A percentile compares a stretch with the other conserved stretches of the same genome.
Conservation (phyloP, 176 grass and related monocot species). For the Chloris gayana region DNA sequence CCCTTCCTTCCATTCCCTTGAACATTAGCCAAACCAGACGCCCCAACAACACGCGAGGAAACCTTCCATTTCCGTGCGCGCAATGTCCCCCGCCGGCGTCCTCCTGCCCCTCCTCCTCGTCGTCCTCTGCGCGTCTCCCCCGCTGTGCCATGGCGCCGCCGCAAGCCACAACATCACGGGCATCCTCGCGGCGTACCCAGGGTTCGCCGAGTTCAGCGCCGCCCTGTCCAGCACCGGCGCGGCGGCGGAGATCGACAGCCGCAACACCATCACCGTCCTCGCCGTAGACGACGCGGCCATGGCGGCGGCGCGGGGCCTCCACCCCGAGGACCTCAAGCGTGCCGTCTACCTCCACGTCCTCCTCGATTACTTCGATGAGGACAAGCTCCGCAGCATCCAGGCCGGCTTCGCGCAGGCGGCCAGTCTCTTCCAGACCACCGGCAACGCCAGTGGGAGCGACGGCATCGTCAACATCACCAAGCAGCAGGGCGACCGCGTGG, state of each 20-base stretch:
- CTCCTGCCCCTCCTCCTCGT: constrained; percentile 39
- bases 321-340: constrained; percentile 8
- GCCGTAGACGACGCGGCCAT: constrained; percentile 47
- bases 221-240: constrained; percentile 49
- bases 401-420: background rate
- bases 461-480: constrained; percentile 45
- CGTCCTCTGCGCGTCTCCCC: constrained; percentile 7
- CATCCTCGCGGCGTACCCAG: constrained; percentile 48
- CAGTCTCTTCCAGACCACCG: constrained; percentile 55
- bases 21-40: background rate
- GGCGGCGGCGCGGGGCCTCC: background rate
- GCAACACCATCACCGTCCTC: constrained; percentile 53
- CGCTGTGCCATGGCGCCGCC: background rate
- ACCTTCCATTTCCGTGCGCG: background rate
- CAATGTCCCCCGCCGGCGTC: background rate
- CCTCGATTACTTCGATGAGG: constrained; percentile 50
- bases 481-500: constrained; percentile 12
- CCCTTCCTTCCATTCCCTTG: background rate
- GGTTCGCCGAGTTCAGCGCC: constrained; percentile 56
- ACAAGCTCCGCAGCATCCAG: constrained; percentile 46
- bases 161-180: constrained; percentile 50
- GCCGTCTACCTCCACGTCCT: constrained; percentile 49
- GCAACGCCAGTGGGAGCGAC: constrained; percentile 32
- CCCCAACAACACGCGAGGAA: background rate
- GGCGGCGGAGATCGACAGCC: constrained; percentile 48